phyloP scores from a whole-genome alignment of 768 basidiomycete genomes.

The Macrolepiota albuminosa region DNA sequence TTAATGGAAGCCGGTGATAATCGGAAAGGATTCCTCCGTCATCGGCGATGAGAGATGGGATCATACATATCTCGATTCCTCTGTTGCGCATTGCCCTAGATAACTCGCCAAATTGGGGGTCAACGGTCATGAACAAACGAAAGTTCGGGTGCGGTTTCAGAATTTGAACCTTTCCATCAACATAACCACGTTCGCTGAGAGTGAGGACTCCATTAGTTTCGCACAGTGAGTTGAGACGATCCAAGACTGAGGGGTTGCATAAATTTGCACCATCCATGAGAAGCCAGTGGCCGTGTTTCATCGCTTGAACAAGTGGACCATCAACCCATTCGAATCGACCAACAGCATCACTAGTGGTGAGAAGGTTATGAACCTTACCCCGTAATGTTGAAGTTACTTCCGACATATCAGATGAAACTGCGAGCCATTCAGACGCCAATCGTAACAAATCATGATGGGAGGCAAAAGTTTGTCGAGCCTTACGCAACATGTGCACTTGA shows the following conservation, averaged over 20 bases:
- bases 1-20: slow-evolving; percentile 42
- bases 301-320: slow-evolving; percentile 82
- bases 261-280: slow-evolving; percentile 90
- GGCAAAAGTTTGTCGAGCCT: slow-evolving; percentile 14
- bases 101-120: slow-evolving; percentile 88
- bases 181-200: slow-evolving; percentile 87
- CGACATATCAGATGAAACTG: slow-evolving; percentile 2
- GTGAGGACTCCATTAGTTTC: slow-evolving; percentile 78
- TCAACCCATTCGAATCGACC: slow-evolving; percentile 93
- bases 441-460: slow-evolving; percentile 10
- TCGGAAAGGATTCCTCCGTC: slow-evolving; percentile 45
- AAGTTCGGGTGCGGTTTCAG: slow-evolving; percentile 85
- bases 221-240: slow-evolving; percentile 94
- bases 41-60: slow-evolving; percentile 31
- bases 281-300: slow-evolving; percentile 87
- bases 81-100: slow-evolving; percentile 99
- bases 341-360: slow-evolving; percentile 20
- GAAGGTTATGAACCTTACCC: slow-evolving; percentile 18
- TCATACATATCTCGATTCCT: slow-evolving; percentile 77
- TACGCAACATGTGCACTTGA: slow-evolving; percentile 15
- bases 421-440: slow-evolving; percentile 13
- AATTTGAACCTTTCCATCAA: slow-evolving; percentile 68
- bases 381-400: slow-evolving; percentile 12
- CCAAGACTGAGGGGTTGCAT: slow-evolving; percentile 92
- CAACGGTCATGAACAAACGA: slow-evolving; percentile 90